Conservation (phyloP, 768 basidiomycete genomes). For the Lentinula lateritia region DNA sequence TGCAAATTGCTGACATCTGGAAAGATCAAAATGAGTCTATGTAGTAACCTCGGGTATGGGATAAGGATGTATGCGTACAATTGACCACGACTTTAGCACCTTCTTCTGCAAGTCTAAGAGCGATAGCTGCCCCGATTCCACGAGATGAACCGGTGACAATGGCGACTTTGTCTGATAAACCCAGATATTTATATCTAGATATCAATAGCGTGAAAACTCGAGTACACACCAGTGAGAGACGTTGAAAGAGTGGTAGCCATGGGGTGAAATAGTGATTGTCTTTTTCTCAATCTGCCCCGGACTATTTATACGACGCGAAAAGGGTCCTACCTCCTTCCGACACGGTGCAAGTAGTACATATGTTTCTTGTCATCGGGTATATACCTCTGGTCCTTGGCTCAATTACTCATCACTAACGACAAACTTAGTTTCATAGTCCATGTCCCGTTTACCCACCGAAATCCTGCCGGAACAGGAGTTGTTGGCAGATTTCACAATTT, state of each 20-base stretch:
- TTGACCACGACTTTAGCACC: no score
- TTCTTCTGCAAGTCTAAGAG: background rate
- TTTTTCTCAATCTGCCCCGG: background rate
- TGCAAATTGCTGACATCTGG: no score
- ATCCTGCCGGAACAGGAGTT: no score
- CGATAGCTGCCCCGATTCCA: background rate
- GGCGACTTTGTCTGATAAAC: background rate
- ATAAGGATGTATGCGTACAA: no score
- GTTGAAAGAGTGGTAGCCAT: background rate
- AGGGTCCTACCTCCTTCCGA: no score
- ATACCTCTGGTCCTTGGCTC: background rate
- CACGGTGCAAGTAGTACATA: background rate
- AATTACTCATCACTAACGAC: background rate
- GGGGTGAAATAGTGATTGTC: background rate
- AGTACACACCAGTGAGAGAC: background rate
- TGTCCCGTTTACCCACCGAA: no score
- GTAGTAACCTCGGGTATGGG: no score
- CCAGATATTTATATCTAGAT: background rate
- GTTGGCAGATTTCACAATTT: no score
- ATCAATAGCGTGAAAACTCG: background rate
- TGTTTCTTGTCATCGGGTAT: background rate
- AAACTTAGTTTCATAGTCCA: no score
- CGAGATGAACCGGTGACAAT: background rate
- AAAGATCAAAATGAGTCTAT: no score
- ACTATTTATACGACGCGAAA: no score